Base-by-base conservation (phyloP, 1,139 yeast species). In the Geotrichum candidum region DNA sequence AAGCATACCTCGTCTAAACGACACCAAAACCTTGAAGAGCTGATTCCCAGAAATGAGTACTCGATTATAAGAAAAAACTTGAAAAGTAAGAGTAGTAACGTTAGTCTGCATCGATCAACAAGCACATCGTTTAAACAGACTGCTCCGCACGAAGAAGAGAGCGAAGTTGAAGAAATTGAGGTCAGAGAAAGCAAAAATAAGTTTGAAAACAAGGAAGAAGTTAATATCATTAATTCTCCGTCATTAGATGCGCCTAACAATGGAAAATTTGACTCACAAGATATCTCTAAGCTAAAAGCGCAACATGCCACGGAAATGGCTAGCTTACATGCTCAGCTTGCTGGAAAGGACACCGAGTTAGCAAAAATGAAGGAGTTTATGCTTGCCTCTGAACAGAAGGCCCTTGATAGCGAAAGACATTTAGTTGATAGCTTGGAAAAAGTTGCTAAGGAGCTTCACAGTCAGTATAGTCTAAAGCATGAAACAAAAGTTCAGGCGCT, bases 391-490 rank as follows among this genome's bases (percentile, higher is more conserved):
- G 70, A 68, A 38, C 61, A 64, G 33, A 62, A 64, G n/a, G 54
- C 65, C 13, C 72, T 77, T 41, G 82, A 81, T 54, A 74, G 74
- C 54, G 81, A 80, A n/a, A 76, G 82, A 2, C 83, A 80, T 63
- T 58, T 63, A 31, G 64, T 61, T 25, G 68, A 78, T 57, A 79
- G 82, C 65, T 74, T 86, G 41, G 83, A 84, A 64, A 80, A 81
- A 66, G 75, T 87, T 52, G 86, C 90, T 0, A 86, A 84, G 64
- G 88, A 85, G 66, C 76, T 87, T 15, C 87, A 87, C 68, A 77
- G 80, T 29, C 90, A 86, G 68, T 87, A 87, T 70, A 81, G 88
- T 2, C 82, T 84, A 58, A 87, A 87, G 69, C 94, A 88, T 69
- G 87, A 83, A 67, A 80, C 81, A 63, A 87, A 87, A 68, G 86